Conservation (phyloP, 2,329 filamentous ascomycete species). For the Coniochaeta sp. region DNA sequence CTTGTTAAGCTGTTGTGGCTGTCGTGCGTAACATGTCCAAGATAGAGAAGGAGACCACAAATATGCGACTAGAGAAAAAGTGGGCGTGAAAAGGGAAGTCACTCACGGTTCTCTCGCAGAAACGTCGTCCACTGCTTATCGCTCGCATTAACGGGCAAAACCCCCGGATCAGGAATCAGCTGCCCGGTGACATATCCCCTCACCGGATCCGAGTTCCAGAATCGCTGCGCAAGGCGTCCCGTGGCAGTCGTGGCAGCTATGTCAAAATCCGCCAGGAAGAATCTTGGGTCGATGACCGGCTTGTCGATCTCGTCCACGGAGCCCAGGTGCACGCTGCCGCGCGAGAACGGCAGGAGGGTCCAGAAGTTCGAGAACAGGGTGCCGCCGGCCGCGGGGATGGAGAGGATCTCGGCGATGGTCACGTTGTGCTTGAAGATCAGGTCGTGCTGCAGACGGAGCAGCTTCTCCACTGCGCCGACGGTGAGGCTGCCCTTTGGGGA, state of each 20-base stretch:
- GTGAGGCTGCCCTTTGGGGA: too few species aligned
- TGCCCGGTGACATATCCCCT: too few species aligned
- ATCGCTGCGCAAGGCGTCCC: too few species aligned
- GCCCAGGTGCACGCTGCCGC: conserved; percentile 31
- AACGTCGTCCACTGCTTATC: too few species aligned
- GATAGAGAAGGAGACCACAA: too few species aligned
- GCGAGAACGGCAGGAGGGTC: conserved; percentile 28
- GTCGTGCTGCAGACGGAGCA: conserved; percentile 37
- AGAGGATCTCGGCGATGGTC: conserved; percentile 6
- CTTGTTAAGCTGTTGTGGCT: too few species aligned
- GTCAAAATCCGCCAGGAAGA: conserved; percentile 26
- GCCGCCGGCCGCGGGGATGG: conserved; percentile 19
- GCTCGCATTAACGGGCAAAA: too few species aligned
- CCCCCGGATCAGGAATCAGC: too few species aligned
- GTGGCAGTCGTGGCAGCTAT: conserved; percentile 8
- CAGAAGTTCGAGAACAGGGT: conserved; percentile 27
- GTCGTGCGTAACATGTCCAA: neutral
- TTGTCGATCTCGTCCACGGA: conserved; percentile 23
- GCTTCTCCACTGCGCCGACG: conserved; percentile 23
- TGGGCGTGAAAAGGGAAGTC: too few species aligned
- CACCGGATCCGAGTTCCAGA: too few species aligned
- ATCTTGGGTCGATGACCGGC: conserved; percentile 24
- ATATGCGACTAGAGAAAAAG: too few species aligned
- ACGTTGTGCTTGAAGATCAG: conserved; percentile 32
- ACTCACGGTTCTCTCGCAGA: too few species aligned